These are phyloP conservation scores for Achlya hypogyna DNA, from an alignment of 352 stramenopile genomes.

Conservation along the genomic window DNA sequence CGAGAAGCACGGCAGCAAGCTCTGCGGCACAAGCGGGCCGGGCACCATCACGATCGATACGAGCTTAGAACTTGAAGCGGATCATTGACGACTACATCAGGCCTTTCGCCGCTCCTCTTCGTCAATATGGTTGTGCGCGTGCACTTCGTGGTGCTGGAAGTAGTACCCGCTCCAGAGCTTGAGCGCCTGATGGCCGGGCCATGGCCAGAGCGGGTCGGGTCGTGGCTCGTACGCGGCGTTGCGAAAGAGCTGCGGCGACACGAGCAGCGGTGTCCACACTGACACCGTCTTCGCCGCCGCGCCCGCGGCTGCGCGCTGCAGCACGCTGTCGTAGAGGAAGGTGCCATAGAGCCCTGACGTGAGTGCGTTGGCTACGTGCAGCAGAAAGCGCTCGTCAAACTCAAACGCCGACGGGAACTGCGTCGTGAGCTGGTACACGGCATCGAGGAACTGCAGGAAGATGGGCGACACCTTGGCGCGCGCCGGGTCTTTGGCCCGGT, in stretches of 20 bases:
- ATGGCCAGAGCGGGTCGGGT: conserved; percentile 64
- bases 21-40: conserved; percentile 54
- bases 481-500: conserved; percentile 66
- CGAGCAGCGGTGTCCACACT: conserved; percentile 70
- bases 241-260: conserved; percentile 34
- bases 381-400: conserved; percentile 76
- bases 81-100: not conserved
- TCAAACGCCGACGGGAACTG: conserved; percentile 78
- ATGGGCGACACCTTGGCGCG: conserved; percentile 72
- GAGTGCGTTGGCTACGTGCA: conserved; percentile 70
- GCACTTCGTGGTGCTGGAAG: conserved; percentile 41
- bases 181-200: conserved; percentile 72
- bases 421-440: conserved; percentile 72
- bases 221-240: conserved; percentile 43
- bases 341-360: conserved; percentile 75
- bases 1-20: conserved; percentile 59
- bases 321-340: conserved; percentile 67
- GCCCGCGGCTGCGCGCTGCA: conserved; percentile 57
- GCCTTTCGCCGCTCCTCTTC: not conserved
- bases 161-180: conserved; percentile 76
- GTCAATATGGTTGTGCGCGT: not conserved
- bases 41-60: conserved; percentile 71
- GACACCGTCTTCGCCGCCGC: conserved; percentile 48
- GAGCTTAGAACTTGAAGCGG: not conserved
- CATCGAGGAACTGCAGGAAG: conserved; percentile 82